phyloP scores from a whole-genome alignment of 2,329 filamentous ascomycete genomes.

The Ophiocordyceps camponoti-saundersi region DNA sequence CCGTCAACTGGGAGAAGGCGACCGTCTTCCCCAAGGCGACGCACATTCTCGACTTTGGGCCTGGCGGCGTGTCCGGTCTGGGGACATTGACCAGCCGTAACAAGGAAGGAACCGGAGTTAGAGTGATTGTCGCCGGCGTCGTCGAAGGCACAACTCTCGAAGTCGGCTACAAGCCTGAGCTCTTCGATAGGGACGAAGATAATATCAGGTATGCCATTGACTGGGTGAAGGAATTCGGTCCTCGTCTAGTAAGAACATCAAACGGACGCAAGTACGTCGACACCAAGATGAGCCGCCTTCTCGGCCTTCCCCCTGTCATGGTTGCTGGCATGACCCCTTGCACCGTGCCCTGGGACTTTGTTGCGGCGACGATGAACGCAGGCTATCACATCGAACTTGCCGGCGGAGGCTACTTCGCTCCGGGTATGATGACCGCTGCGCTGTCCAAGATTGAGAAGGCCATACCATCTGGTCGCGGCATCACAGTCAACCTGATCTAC shows the following conservation, averaged over 20 bases:
- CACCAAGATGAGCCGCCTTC: constrained; percentile 82
- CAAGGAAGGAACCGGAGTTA: constrained; percentile 95
- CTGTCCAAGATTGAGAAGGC: constrained; percentile 70
- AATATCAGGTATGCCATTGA: constrained; percentile 89
- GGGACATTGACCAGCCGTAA: constrained; percentile 95
- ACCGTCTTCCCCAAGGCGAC: constrained; percentile 83
- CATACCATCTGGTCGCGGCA: constrained; percentile 73
- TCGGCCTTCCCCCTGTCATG: constrained; percentile 74
- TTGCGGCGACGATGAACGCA: constrained; percentile 82
- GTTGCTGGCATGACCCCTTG: constrained; percentile 89
- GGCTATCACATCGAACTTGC: constrained; percentile 89
- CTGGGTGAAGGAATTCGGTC: constrained; percentile 95
- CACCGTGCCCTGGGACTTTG: constrained; percentile 82
- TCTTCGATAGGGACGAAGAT: constrained; percentile 92
- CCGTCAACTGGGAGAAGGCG: constrained; percentile 91
- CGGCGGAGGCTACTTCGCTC: constrained; percentile 78
- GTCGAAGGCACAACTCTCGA: constrained; percentile 80
- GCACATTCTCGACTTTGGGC: constrained; percentile 91
- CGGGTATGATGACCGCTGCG: constrained; percentile 66
- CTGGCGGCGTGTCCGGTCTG: constrained; percentile 89
- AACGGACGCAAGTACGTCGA: constrained; percentile 83
- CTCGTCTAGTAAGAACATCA: constrained; percentile 79
- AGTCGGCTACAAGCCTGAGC: constrained; percentile 92
- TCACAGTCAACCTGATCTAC: constrained; percentile 81
- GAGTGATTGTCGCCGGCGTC: constrained; percentile 87